Evolutionary conservation across 2,329 filamentous ascomycete genomes (phyloP).

Genomic region (Colletotrichum aenigma): DNA sequence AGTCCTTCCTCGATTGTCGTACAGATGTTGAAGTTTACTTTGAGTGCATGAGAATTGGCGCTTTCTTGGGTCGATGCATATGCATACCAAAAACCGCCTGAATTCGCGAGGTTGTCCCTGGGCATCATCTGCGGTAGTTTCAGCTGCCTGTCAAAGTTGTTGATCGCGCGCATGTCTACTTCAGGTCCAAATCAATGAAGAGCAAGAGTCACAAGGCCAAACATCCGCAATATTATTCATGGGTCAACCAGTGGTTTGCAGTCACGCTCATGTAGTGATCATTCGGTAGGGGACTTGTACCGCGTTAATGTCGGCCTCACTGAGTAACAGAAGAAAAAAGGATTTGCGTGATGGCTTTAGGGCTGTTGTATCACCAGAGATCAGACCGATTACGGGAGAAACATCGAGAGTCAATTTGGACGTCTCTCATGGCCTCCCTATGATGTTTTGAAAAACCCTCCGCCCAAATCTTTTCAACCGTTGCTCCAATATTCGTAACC

Average conservation of each 20-base stretch:
- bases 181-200: background rate
- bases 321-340: background rate
- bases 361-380: background rate
- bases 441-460: background rate
- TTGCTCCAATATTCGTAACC: background rate
- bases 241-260: background rate
- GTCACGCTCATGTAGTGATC: background rate
- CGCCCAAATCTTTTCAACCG: background rate
- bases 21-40: background rate
- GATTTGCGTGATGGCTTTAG: background rate
- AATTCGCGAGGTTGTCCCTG: background rate
- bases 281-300: background rate
- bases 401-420: background rate
- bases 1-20: background rate
- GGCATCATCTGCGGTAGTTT: background rate
- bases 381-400: background rate
- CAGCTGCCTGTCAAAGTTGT: background rate
- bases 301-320: background rate
- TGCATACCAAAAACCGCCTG: background rate
- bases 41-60: background rate
- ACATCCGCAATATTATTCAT: background rate
- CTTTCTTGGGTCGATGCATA: background rate
- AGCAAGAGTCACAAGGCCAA: background rate
- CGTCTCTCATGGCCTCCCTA: background rate
- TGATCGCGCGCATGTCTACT: background rate